phyloP scores from a whole-genome alignment of 495 filamentous ascomycete genomes.

The Hyaloscypha bicolor region DNA sequence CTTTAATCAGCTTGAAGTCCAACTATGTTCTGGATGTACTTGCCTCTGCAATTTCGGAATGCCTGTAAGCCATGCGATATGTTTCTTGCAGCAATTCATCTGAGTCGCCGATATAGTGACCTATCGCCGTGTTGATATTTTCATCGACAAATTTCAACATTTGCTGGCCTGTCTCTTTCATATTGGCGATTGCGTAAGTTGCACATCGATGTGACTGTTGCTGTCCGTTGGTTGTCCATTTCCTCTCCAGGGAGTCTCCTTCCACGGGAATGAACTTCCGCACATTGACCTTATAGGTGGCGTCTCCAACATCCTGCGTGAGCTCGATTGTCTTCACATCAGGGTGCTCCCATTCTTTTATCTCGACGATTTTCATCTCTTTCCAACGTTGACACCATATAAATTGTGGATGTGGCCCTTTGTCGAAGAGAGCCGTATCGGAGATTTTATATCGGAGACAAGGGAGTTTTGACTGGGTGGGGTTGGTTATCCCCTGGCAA shows the following conservation, averaged over 20 bases:
- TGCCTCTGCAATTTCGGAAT: conserved; percentile 17
- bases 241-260: conserved; percentile 15
- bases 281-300: conserved; percentile 12
- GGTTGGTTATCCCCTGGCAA: not conserved
- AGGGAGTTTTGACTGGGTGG: not conserved
- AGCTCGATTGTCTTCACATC: conserved; percentile 22
- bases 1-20: conserved; percentile 22
- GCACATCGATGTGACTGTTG: conserved; percentile 41
- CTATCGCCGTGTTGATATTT: conserved; percentile 42
- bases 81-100: conserved; percentile 45
- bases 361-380: conserved; percentile 29
- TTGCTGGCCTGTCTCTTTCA: conserved; percentile 44
- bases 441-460: conserved; percentile 25
- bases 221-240: conserved; percentile 33
- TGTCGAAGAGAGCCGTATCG: conserved; percentile 18
- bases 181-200: conserved; percentile 50
- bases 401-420: conserved; percentile 8
- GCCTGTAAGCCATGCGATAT: conserved; percentile 44
- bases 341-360: conserved; percentile 20
- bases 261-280: conserved; percentile 19
- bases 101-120: conserved; percentile 38
- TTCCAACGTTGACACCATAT: conserved; percentile 27
- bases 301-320: conserved; percentile 26
- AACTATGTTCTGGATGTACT: not conserved
- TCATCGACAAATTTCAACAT: conserved; percentile 48